A percentile compares a stretch with the other conserved stretches of the same genome.
Conservation (phyloP, 148 eudicot species). For the Rhododendron vialii region DNA sequence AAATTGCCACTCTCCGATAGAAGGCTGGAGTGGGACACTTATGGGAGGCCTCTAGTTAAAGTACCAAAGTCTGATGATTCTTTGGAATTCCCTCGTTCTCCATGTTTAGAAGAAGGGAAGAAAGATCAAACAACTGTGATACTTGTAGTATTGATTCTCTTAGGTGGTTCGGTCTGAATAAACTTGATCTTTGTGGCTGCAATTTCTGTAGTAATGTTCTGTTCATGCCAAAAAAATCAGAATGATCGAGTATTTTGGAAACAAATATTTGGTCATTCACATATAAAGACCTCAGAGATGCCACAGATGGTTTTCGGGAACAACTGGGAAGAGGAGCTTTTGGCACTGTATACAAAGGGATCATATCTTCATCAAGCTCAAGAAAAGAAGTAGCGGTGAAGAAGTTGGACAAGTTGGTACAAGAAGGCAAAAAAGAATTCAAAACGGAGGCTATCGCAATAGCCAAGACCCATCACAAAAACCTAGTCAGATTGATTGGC, state of each 20-base stretch:
- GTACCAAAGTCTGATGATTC: conserved; percentile 1
- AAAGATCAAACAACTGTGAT: conserved; percentile 15
- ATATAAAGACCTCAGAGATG: conserved; percentile 18
- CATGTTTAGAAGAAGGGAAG: background rate
- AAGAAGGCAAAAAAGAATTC: conserved; percentile 22
- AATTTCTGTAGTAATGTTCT: background rate
- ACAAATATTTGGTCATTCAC: conserved; percentile 18
- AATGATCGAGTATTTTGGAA: background rate
- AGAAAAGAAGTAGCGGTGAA: conserved; percentile 17
- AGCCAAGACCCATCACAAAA: conserved; percentile 29
- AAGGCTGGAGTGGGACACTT: conserved; percentile 12
- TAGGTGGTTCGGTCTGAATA: conserved; percentile 16
- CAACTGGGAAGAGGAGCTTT: conserved; percentile 23
- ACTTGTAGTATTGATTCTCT: conserved; percentile 11
- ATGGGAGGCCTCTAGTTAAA: conserved; percentile 16
- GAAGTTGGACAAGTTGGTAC: conserved; percentile 10
- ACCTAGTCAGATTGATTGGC: conserved; percentile 17
- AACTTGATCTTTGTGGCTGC: conserved; percentile 16
- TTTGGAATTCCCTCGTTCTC: background rate
- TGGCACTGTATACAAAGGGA: conserved; percentile 25
- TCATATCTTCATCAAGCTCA: background rate
- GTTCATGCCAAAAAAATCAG: conserved; percentile 6
- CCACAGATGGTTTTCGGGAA: conserved; percentile 21
- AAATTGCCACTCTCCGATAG: conserved; percentile 31
- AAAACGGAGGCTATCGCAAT: conserved; percentile 14